Conservation (phyloP, 2,329 filamentous ascomycete genomes). For the Aspergillus aculeatinus region DNA sequence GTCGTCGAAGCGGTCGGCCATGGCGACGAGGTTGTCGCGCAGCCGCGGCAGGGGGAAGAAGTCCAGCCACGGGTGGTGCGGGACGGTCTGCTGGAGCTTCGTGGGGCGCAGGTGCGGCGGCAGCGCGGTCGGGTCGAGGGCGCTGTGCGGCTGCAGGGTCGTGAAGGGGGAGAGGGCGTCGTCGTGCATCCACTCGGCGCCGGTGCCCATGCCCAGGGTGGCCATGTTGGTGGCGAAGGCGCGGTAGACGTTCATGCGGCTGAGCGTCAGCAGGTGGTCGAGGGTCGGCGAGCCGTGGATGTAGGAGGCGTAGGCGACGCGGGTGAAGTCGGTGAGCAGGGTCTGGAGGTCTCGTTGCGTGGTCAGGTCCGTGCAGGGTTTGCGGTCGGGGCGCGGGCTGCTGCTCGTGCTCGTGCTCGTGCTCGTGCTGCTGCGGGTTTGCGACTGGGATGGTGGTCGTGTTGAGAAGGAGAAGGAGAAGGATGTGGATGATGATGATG, state of each 20-base stretch:
- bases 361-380: neutral
- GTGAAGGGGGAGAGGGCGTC: conserved; percentile 31
- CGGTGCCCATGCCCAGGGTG: conserved; percentile 24
- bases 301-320: conserved; percentile 27
- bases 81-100: conserved; percentile 33
- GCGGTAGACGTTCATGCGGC: conserved; percentile 39
- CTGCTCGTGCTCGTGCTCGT: neutral
- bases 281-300: conserved; percentile 24
- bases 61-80: conserved; percentile 45
- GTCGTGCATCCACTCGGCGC: conserved; percentile 25
- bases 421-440: neutral
- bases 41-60: conserved; percentile 36
- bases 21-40: conserved; percentile 42
- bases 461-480: neutral
- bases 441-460: neutral
- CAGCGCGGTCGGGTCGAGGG: conserved; percentile 15
- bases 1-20: conserved; percentile 34
- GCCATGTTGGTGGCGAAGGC: conserved; percentile 31
- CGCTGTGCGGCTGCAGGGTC: conserved; percentile 8
- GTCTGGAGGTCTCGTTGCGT: neutral
- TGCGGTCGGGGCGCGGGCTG: neutral
- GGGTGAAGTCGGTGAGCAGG: conserved; percentile 21
- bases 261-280: conserved; percentile 36
- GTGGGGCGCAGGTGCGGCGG: conserved; percentile 40
- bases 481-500: neutral